Evolutionary conservation across 352 stramenopile genomes (phyloP).

Genomic region (Elongisporangium prolatum): DNA sequence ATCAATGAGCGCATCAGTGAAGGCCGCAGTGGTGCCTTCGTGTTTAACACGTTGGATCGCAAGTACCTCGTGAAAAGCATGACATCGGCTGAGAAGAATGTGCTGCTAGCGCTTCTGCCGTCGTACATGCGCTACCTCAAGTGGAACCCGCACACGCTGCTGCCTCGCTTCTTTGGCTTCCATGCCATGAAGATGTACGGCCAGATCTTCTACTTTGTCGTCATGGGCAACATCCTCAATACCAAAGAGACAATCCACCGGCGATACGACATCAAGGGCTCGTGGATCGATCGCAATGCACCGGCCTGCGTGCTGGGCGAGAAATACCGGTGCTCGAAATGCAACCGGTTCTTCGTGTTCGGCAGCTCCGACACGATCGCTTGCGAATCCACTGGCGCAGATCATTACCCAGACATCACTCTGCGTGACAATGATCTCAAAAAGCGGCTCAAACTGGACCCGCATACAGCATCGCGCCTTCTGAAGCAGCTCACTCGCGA

Average conservation of each 20-base stretch:
- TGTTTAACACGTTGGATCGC: slow-evolving; percentile 87
- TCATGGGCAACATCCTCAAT: slow-evolving; percentile 91
- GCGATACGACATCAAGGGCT: slow-evolving; percentile 91
- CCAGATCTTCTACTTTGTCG: slow-evolving; percentile 89
- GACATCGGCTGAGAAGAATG: slow-evolving; percentile 70
- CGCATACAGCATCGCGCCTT: slow-evolving; percentile 40
- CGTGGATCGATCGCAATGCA: slow-evolving; percentile 84
- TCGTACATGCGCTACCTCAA: slow-evolving; percentile 85
- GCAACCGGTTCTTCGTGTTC: slow-evolving; percentile 82
- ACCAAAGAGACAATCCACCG: slow-evolving; percentile 81
- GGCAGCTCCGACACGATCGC: slow-evolving; percentile 29
- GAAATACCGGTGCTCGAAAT: slow-evolving; percentile 80
- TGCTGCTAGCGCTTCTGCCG: slow-evolving; percentile 74
- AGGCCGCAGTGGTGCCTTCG: slow-evolving; percentile 83
- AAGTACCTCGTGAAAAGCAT: slow-evolving; percentile 92
- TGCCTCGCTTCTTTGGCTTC: slow-evolving; percentile 88
- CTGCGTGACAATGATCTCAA: slow-evolving; percentile 86
- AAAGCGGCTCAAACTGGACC: slow-evolving; percentile 69
- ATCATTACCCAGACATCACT: slow-evolving; percentile 82
- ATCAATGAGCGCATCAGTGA: slow-evolving; percentile 89
- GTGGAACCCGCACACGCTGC: slow-evolving; percentile 81
- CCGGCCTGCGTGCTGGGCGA: slow-evolving; percentile 71
- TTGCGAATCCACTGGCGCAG: slow-evolving; percentile 52
- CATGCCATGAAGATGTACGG: slow-evolving; percentile 92
- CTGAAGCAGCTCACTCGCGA: slow-evolving; percentile 81